Percentiles rank a stretch among this genome's conserved stretches.
Evolutionary conservation across 2,329 filamentous ascomycete genomes (phyloP).

Genomic region (Phialophora tarda): DNA sequence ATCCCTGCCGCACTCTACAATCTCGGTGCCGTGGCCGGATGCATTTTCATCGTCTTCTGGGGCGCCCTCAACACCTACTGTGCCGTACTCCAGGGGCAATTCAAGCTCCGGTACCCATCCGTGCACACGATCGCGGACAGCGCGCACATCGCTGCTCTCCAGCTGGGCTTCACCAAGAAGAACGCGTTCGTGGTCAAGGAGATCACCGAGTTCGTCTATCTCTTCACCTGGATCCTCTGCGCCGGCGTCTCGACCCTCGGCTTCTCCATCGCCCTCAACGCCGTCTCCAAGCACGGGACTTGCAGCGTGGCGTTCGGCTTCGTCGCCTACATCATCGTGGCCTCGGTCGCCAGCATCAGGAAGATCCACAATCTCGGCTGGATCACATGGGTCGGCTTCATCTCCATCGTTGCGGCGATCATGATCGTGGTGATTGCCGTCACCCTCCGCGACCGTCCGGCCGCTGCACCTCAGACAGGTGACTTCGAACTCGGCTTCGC

Average conservation of each 20-base stretch:
- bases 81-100: conserved; percentile 57
- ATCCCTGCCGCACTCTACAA: conserved; percentile 57
- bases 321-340: conserved; percentile 38
- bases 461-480: not conserved
- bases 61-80: conserved; percentile 56
- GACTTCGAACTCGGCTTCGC: not conserved
- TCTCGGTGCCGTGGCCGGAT: conserved; percentile 55
- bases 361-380: conserved; percentile 49
- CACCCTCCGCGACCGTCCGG: not conserved
- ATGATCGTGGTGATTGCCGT: conserved; percentile 43
- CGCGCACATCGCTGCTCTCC: conserved; percentile 44
- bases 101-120: conserved; percentile 55
- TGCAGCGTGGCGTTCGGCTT: conserved; percentile 42
- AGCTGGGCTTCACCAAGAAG: not conserved
- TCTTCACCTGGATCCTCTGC: conserved; percentile 49
- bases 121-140: conserved; percentile 64
- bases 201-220: conserved; percentile 50
- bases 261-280: conserved; percentile 51
- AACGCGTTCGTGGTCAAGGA: conserved; percentile 43
- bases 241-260: conserved; percentile 49
- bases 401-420: conserved; percentile 44
- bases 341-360: conserved; percentile 44
- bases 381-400: conserved; percentile 65
- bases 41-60: conserved; percentile 57
- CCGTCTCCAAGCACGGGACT: conserved; percentile 48